Percentiles rank a stretch among this genome's conserved stretches.
These are phyloP conservation scores for Linum lewisii DNA, from an alignment of 345 rosid genomes.

Conservation along the genomic window DNA sequence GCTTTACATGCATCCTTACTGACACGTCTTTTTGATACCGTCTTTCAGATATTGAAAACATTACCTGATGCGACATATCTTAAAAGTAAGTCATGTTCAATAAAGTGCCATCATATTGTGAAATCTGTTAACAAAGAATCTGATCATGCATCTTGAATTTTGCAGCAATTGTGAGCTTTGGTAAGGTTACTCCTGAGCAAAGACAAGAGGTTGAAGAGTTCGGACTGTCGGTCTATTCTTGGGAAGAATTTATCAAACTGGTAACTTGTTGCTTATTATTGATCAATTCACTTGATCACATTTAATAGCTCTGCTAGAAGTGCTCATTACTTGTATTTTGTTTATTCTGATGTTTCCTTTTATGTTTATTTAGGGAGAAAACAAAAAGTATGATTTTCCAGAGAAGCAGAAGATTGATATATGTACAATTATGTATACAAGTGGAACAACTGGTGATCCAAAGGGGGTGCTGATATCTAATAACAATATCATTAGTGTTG, in stretches of 20 bases:
- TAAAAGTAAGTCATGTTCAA: conserved; percentile 49
- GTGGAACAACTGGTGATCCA: conserved; percentile 99
- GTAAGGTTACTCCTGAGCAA: conserved; percentile 57
- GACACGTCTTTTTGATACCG: conserved; percentile 8
- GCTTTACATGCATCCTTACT: conserved; percentile 7
- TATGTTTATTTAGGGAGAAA: conserved; percentile 46
- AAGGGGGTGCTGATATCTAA: conserved; percentile 95
- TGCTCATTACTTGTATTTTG: background rate
- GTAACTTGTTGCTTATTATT: conserved; percentile 23
- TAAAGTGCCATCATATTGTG: background rate
- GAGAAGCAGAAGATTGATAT: conserved; percentile 65
- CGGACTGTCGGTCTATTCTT: conserved; percentile 55
- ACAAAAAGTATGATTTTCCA: conserved; percentile 67
- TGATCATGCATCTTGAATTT: conserved; percentile 11
- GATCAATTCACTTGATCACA: too few species aligned
- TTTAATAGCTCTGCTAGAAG: background rate
- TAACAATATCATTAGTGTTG: conserved; percentile 62
- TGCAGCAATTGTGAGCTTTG: conserved; percentile 94
- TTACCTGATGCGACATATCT: conserved; percentile 56
- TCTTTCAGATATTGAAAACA: conserved; percentile 69
- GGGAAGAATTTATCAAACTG: conserved; percentile 77
- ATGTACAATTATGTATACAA: conserved; percentile 96
- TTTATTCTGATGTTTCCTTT: conserved; percentile 7
- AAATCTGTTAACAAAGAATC: background rate
- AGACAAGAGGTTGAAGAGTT: conserved; percentile 49